These are phyloP conservation scores for Calocera cornea DNA, from an alignment of 768 basidiomycete genomes.

Conservation along the genomic window DNA sequence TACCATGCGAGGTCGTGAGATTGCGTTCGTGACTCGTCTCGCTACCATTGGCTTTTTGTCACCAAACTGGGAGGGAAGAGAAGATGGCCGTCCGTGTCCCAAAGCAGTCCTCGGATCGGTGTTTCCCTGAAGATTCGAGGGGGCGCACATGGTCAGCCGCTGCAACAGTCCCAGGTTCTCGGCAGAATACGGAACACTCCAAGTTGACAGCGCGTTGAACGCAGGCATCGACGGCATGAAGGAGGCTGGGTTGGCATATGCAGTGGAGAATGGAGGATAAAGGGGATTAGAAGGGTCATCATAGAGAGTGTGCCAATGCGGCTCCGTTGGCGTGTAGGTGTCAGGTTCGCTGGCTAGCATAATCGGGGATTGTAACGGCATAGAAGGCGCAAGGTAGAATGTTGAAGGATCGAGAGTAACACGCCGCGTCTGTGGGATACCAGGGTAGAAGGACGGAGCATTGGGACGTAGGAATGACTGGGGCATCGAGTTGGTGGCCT, in stretches of 20 bases:
- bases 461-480: background rate
- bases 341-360: background rate
- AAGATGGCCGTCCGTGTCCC: background rate
- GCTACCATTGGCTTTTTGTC: background rate
- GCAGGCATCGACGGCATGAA: background rate
- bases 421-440: background rate
- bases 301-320: background rate
- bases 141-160: background rate
- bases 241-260: background rate
- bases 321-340: background rate
- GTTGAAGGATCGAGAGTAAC: background rate
- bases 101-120: background rate
- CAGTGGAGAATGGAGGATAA: background rate
- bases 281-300: background rate
- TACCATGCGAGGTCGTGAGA: background rate
- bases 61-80: background rate
- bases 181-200: background rate
- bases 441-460: background rate
- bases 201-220: background rate
- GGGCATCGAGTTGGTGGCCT: background rate
- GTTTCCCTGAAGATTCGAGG: background rate
- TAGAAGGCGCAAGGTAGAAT: background rate
- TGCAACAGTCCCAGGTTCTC: background rate
- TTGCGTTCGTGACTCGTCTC: background rate
- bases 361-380: background rate